Conservation (phyloP, 2,329 filamentous ascomycete genomes). For the Neospermospora avenae region DNA sequence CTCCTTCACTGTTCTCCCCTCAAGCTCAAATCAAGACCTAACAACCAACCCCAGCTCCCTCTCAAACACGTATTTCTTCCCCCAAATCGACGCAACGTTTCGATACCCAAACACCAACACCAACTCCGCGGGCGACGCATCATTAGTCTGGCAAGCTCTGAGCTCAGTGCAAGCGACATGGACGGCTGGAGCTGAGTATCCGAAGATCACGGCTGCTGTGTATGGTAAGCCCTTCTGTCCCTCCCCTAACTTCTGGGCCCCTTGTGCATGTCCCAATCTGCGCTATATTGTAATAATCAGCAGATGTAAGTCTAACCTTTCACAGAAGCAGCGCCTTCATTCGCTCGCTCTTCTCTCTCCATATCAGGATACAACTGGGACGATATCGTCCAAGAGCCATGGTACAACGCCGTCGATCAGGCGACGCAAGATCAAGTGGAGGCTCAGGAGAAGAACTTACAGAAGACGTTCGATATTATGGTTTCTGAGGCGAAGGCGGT, state of each 20-base stretch:
- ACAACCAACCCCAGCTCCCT: background rate
- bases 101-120: background rate
- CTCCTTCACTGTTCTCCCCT: background rate
- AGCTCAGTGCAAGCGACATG: constrained; percentile 5
- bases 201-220: constrained; percentile 2
- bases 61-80: background rate
- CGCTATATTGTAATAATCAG: no score
- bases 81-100: background rate
- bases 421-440: background rate
- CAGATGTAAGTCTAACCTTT: background rate
- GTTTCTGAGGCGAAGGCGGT: background rate
- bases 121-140: background rate
- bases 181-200: background rate
- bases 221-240: background rate
- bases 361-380: constrained; percentile 1
- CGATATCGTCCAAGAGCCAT: constrained; percentile 1
- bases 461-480: background rate
- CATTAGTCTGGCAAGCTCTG: background rate
- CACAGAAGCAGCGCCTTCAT: background rate
- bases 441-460: constrained; percentile 2
- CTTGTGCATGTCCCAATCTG: no score
- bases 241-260: no score
- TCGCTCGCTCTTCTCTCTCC: background rate
- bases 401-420: constrained; percentile 5
- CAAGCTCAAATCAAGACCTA: background rate